Evolutionary conservation across 2,329 filamentous ascomycete species (phyloP).

Genomic region (Beauveria medogensis): DNA sequence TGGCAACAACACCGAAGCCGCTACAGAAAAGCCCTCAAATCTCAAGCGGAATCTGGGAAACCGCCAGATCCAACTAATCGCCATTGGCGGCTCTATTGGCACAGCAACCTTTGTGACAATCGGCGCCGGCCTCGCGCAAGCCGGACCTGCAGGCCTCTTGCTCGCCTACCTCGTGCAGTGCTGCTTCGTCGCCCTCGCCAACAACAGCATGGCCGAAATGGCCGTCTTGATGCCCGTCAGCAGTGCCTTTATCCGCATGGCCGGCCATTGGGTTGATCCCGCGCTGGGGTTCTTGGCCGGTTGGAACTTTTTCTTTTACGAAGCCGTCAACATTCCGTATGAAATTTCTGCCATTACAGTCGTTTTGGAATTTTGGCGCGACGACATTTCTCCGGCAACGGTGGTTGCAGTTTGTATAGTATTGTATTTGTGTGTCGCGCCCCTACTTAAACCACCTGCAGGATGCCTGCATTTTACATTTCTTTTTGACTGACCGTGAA

Average conservation of each 20-base stretch:
- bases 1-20: background rate
- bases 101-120: conserved; percentile 37
- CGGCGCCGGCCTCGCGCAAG: conserved; percentile 39
- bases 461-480: no score
- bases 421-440: background rate
- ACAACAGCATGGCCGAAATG: conserved; percentile 61
- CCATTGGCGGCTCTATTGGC: conserved; percentile 15
- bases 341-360: conserved; percentile 28
- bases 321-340: conserved; percentile 33
- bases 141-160: conserved; percentile 42
- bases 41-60: background rate
- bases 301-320: conserved; percentile 37
- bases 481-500: no score
- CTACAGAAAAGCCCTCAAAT: background rate
- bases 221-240: conserved; percentile 52
- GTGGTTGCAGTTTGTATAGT: background rate
- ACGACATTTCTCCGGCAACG: background rate
- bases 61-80: conserved; percentile 26
- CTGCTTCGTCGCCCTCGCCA: conserved; percentile 49
- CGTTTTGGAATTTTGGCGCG: background rate
- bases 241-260: conserved; percentile 56
- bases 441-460: no score
- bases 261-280: conserved; percentile 57
- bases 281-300: conserved; percentile 47
- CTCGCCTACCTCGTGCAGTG: conserved; percentile 51